Percentiles rank a stretch among this genome's conserved stretches.
Conservation (phyloP, 2,329 filamentous ascomycete species). For the Ophiostoma ulmi region DNA sequence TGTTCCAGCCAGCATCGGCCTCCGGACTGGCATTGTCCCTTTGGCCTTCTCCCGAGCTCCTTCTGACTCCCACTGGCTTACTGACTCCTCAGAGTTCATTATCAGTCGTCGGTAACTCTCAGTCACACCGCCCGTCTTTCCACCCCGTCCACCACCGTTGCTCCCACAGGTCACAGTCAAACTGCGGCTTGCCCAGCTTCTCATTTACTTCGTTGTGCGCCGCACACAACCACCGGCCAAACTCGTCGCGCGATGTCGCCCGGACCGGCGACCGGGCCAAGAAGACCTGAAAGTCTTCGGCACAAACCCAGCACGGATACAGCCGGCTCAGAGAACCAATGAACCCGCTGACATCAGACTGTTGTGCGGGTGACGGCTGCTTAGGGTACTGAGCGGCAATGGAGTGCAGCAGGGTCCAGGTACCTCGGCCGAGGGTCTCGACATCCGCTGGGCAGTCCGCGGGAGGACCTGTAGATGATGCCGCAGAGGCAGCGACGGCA, state of each 20-base stretch:
- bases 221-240: constrained; percentile 77
- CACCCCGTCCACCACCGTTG: constrained; percentile 92
- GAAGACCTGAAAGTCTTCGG: constrained; percentile 82
- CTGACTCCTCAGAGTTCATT: too few species aligned
- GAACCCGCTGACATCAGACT: constrained; percentile 72
- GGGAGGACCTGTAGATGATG: constrained; percentile 36
- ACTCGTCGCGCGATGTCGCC: constrained; percentile 58
- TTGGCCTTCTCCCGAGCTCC: too few species aligned
- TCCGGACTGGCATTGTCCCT: too few species aligned
- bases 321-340: constrained; percentile 74
- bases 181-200: constrained; percentile 84
- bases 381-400: constrained; percentile 83
- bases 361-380: constrained; percentile 60
- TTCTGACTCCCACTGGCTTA: too few species aligned
- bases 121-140: constrained; percentile 62
- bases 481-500: constrained; percentile 31
- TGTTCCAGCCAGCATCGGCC: too few species aligned
- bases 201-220: constrained; percentile 83
- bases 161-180: constrained; percentile 88
- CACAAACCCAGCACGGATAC: constrained; percentile 95
- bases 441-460: constrained; percentile 86
- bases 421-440: constrained; percentile 75
- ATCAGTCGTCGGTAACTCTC: neutral
- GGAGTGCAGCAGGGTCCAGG: constrained; percentile 91
- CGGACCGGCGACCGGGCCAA: constrained; percentile 65